Evolutionary conservation across 1,284 basidiomycete genomes (phyloP), one percentile per base, ranked within the genome.

Genomic region (Ustilago curta): DNA sequence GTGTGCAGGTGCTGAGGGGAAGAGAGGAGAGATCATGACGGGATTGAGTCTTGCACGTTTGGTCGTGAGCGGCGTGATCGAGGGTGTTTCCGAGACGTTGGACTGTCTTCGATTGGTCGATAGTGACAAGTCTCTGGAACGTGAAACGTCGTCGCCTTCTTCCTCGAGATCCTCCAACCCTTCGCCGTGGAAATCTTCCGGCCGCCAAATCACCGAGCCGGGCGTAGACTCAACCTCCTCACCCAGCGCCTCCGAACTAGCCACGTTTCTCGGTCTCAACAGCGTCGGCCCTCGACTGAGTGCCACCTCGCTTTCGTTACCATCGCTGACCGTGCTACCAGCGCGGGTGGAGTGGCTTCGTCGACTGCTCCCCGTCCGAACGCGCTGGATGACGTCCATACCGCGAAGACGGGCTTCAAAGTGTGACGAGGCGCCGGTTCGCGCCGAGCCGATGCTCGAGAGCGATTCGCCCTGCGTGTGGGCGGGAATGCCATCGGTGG

Each of bases 331-430:
- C n/a, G 45, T 44, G 48, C 69, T 69, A 9, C 69, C 61, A 8
- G 65, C 55, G n/a, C 68, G 45, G 11, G 59, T 76, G 4, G 69
- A 73, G 25, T 56, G 57, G 6, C 71, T 70, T 19, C 73, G 62
- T n/a, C 76, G 48, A 35, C 74, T 74, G 53, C 68, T 72, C 2
- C 64, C 70, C 1, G 80, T 81, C 2, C 72, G 69, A 2, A 64
- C 73, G 21, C 80, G 77, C 43, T 82, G 80, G 12, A 81, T 64
- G 21, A 82, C 80, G 39, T 82, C 79, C 80, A 82, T 82, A 5
- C 59, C 59, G 3, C 64, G 55, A 29, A 82, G 25, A 8, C 64
- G 58, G 4, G 64, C 66, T 59, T 82, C 80, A 16, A 82, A 70
- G 48, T 74, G 66, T 19, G 76, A 76, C 25, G 64, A 72, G 2